phyloP scores from a whole-genome alignment of 2,329 filamentous ascomycete genomes.

The Diplodia seriata region DNA sequence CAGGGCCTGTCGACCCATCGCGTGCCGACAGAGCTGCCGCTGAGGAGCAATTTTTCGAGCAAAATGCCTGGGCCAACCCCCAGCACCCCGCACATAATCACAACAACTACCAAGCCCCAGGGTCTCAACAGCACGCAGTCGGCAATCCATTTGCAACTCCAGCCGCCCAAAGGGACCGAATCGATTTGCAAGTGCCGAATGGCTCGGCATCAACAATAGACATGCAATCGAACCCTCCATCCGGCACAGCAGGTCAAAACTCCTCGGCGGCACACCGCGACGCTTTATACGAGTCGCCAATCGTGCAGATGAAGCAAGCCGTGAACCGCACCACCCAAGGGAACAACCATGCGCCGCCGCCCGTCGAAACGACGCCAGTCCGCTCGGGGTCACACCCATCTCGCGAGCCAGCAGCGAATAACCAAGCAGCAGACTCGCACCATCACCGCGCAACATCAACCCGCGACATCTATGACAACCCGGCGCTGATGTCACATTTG shows the following conservation, averaged over 20 bases:
- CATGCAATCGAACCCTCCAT: conserved; percentile 48
- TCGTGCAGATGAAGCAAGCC: conserved; percentile 46
- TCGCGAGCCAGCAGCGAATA: background rate
- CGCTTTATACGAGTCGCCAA: conserved; percentile 46
- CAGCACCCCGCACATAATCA: conserved; percentile 59
- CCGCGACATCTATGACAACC: conserved; percentile 21
- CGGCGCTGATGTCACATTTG: conserved; percentile 22
- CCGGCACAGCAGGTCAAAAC: conserved; percentile 39
- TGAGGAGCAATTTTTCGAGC: conserved; percentile 85
- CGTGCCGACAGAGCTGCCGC: conserved; percentile 64
- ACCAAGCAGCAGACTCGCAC: background rate
- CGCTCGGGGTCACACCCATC: conserved; percentile 1
- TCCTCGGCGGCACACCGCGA: conserved; percentile 35
- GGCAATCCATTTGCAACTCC: conserved; percentile 39
- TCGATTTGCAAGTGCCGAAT: conserved; percentile 46
- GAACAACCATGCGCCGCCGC: background rate
- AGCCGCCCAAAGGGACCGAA: conserved; percentile 45
- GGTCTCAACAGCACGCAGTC: conserved; percentile 31
- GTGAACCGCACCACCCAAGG: conserved; percentile 6
- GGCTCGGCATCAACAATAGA: conserved; percentile 51
- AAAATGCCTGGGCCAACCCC: conserved; percentile 91
- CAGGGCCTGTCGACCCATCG: conserved; percentile 43
- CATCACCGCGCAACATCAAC: background rate
- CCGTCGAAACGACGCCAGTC: conserved; percentile 20
- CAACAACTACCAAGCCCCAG: conserved; percentile 41